Evolutionary conservation across 2,329 filamentous ascomycete species (phyloP).

Genomic region (Cercospora janseana): DNA sequence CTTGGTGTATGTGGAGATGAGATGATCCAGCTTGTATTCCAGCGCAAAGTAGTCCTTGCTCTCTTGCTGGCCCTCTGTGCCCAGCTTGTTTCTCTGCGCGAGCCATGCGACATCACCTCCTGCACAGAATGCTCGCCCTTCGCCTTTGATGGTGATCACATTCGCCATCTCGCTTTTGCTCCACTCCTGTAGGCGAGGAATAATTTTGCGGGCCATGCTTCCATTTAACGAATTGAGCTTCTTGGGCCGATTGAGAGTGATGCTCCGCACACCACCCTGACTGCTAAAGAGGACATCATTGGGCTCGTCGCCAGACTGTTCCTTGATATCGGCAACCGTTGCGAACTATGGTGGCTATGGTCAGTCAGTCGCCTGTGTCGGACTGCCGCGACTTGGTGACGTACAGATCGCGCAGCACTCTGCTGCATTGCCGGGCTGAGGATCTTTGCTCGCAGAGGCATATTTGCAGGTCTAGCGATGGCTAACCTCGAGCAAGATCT

Average conservation of each 20-base stretch:
- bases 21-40: constrained; percentile 94
- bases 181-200: constrained; percentile 87
- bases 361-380: constrained; percentile 34
- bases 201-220: constrained; percentile 94
- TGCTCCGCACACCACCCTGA: constrained; percentile 82
- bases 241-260: constrained; percentile 88
- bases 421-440: constrained; percentile 25
- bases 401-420: constrained; percentile 23
- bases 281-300: constrained; percentile 93
- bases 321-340: constrained; percentile 43
- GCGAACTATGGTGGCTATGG: constrained; percentile 32
- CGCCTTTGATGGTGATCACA: constrained; percentile 86
- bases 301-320: constrained; percentile 67
- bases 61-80: constrained; percentile 66
- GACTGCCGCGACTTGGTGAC: constrained; percentile 12
- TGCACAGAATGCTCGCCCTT: constrained; percentile 84
- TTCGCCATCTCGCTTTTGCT: constrained; percentile 92
- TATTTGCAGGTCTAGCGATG: constrained; percentile 46
- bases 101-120: constrained; percentile 86
- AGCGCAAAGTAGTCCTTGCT: constrained; percentile 86
- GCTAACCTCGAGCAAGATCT: constrained; percentile 42
- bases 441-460: constrained; percentile 75
- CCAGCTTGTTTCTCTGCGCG: constrained; percentile 68
- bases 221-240: constrained; percentile 91
- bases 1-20: constrained; percentile 90